Evolutionary conservation across 768 basidiomycete species (phyloP).

Genomic region (Panus rudis): DNA sequence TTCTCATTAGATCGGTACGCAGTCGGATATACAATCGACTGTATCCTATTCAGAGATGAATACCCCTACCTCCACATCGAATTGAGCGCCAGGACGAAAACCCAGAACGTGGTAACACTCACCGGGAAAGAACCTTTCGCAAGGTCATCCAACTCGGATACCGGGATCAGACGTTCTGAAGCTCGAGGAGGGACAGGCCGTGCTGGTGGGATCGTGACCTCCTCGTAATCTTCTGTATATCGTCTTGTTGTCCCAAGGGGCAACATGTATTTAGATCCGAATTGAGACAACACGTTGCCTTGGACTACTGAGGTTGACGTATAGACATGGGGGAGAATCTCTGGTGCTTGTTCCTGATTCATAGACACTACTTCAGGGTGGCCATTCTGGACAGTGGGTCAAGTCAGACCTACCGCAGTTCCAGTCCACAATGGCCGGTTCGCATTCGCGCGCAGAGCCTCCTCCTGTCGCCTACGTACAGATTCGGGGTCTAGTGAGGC

Average conservation of each 20-base stretch:
- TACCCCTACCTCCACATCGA: conserved; percentile 56
- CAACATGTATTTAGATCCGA: conserved; percentile 72
- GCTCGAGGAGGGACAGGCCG: conserved; percentile 64
- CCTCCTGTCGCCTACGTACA: conserved; percentile 57
- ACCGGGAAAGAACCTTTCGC: conserved; percentile 83
- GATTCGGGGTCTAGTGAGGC: conserved; percentile 33
- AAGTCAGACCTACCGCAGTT: conserved; percentile 36
- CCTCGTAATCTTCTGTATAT: conserved; percentile 71
- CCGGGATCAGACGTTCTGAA: conserved; percentile 62
- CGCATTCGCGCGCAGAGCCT: conserved; percentile 52
- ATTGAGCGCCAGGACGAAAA: background rate
- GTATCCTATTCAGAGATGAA: conserved; percentile 81
- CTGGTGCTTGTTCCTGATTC: conserved; percentile 46
- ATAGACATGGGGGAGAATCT: conserved; percentile 85
- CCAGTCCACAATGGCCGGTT: conserved; percentile 58
- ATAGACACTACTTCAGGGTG: background rate
- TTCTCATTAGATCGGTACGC: conserved; percentile 97
- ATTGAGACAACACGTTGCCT: conserved; percentile 61
- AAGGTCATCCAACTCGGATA: conserved; percentile 70
- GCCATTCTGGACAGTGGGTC: background rate
- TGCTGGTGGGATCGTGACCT: conserved; percentile 85
- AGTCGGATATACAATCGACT: conserved; percentile 89
- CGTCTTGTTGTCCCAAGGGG: conserved; percentile 76
- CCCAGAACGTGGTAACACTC: conserved; percentile 14
- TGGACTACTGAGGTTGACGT: conserved; percentile 52